These are phyloP conservation scores for Podaxis sp. DNA, from an alignment of 768 basidiomycete genomes.

Conservation along the genomic window DNA sequence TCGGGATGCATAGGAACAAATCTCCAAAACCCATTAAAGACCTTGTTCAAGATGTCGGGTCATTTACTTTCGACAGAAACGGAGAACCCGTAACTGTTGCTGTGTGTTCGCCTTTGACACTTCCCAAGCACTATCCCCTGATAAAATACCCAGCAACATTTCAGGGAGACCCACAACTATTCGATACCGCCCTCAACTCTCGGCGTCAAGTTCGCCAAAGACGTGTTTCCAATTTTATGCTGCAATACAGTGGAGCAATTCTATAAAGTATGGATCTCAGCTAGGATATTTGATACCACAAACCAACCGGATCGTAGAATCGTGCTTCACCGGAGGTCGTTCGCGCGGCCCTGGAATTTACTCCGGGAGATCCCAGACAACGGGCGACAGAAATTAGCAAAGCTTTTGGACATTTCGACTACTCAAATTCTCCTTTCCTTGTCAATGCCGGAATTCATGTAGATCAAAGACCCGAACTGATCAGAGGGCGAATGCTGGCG, in stretches of 20 bases:
- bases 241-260: constrained; percentile 25
- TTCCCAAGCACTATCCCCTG: neutral
- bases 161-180: constrained; percentile 17
- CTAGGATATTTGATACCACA: neutral
- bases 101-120: constrained; percentile 13
- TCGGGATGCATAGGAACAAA: constrained; percentile 18
- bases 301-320: constrained; percentile 15
- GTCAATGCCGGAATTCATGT: constrained; percentile 34
- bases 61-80: constrained; percentile 21
- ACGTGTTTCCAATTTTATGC: constrained; percentile 23
- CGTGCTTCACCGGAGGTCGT: constrained; percentile 26
- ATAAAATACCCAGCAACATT: constrained; percentile 23
- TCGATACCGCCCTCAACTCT: constrained; percentile 19
- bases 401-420: constrained; percentile 31
- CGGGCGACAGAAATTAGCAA: constrained; percentile 19
- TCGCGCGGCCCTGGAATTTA: constrained; percentile 23
- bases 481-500: constrained; percentile 32
- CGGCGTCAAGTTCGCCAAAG: constrained; percentile 22
- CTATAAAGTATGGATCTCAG: constrained; percentile 19
- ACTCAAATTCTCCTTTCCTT: constrained; percentile 35
- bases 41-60: constrained; percentile 22
- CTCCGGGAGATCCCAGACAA: constrained; percentile 20
- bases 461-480: constrained; percentile 20
- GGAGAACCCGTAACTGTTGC: constrained; percentile 22
- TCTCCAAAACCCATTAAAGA: constrained; percentile 23